Percentiles rank a stretch among this genome's conserved stretches.
phyloP scores from a whole-genome alignment of 768 basidiomycete genomes.

The Mycena filopes region DNA sequence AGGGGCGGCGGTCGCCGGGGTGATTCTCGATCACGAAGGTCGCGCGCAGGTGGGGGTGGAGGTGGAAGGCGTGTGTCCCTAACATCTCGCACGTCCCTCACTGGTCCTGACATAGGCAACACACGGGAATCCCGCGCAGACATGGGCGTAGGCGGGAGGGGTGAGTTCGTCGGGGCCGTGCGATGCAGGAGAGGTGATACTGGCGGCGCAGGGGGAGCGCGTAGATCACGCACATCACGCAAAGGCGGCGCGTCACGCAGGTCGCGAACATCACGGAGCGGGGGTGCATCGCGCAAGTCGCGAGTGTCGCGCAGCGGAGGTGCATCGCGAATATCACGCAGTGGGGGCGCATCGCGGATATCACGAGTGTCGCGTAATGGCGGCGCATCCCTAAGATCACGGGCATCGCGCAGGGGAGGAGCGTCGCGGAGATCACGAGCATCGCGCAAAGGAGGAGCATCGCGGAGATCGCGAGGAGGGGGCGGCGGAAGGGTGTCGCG shows the following conservation, averaged over 20 bases:
- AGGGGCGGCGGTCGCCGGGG: constrained; percentile 23
- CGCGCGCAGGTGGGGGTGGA: constrained; percentile 16
- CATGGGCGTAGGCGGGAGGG: constrained; percentile 15
- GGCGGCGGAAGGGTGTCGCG: not conserved
- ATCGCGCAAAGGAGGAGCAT: constrained; percentile 9
- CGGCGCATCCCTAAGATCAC: constrained; percentile 14
- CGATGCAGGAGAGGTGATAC: constrained; percentile 24
- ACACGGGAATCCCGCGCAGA: constrained; percentile 10
- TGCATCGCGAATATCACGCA: constrained; percentile 6
- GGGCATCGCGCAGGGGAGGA: not conserved
- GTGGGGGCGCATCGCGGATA: constrained; percentile 1
- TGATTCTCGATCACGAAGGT: constrained; percentile 14
- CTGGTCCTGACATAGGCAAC: not conserved
- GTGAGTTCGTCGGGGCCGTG: constrained; percentile 20
- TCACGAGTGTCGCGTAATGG: constrained; percentile 9
- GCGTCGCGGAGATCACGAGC: constrained; percentile 6
- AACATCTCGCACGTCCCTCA: constrained; percentile 10
- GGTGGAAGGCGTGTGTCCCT: constrained; percentile 3
- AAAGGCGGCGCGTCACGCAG: constrained; percentile 3
- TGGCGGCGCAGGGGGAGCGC: not conserved
- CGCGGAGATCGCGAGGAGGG: constrained; percentile 1
- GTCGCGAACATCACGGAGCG: constrained; percentile 19
- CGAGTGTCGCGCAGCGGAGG: constrained; percentile 9
- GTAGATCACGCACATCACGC: constrained; percentile 13
- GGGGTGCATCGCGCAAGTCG: constrained; percentile 20